phyloP scores from a whole-genome alignment of 2,329 filamentous ascomycete species.

The Botrytis pseudocinerea region DNA sequence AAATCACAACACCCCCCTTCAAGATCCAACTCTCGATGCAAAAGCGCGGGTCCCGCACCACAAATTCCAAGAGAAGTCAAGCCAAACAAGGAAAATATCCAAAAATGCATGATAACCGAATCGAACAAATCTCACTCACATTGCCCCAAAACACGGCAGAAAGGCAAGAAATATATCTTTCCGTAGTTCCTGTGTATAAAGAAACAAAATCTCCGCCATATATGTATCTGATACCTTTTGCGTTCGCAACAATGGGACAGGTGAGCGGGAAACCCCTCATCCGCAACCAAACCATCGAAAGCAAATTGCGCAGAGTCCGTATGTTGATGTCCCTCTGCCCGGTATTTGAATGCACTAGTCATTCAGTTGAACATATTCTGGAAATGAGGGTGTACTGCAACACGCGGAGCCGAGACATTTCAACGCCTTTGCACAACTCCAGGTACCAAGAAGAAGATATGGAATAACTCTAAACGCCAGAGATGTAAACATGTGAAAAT shows the following conservation, averaged over 20 bases:
- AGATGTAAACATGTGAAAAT: conserved; percentile 7
- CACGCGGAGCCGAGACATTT: conserved; percentile 15
- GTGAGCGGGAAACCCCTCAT: conserved; percentile 13
- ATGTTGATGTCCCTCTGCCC: neutral
- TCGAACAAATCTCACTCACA: neutral
- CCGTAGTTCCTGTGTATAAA: neutral
- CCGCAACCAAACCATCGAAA: conserved; percentile 9
- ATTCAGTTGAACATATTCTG: neutral
- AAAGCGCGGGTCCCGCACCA: neutral
- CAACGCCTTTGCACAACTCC: conserved; percentile 11
- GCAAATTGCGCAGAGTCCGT: neutral
- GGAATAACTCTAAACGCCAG: neutral
- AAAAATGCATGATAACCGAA: conserved; percentile 6
- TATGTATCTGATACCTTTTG: conserved; percentile 20
- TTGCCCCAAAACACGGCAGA: neutral
- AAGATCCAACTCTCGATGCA: neutral
- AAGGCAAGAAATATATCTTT: neutral
- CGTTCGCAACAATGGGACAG: neutral
- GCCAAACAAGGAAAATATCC: neutral
- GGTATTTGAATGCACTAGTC: conserved; percentile 12
- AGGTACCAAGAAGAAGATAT: conserved; percentile 9
- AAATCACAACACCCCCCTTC: conserved; percentile 4
- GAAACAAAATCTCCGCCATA: conserved; percentile 12
- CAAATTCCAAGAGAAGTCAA: neutral
- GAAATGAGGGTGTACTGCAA: conserved; percentile 13